These are phyloP conservation scores for Cutaneotrichosporon curvatum DNA, from an alignment of 1,284 basidiomycete species.

Conservation along the genomic window DNA sequence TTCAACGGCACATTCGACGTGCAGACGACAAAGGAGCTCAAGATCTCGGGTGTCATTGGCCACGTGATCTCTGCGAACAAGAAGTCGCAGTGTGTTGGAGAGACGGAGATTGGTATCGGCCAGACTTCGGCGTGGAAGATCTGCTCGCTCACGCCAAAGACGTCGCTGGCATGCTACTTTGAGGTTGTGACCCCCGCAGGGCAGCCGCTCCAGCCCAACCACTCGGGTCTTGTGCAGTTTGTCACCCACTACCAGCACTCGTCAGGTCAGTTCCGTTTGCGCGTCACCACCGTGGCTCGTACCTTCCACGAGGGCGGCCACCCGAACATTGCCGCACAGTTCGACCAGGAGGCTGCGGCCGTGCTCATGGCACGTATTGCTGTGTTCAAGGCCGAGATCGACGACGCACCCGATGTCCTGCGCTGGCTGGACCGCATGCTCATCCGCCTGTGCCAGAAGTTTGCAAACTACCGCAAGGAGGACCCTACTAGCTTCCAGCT, in stretches of 20 bases:
- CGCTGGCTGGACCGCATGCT: slow-evolving; percentile 98
- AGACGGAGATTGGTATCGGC: slow-evolving; percentile 98
- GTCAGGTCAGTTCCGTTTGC: slow-evolving; percentile 85
- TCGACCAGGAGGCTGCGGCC: slow-evolving; percentile 97
- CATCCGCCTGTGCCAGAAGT: slow-evolving; percentile 97
- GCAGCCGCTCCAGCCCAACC: slow-evolving; percentile 82
- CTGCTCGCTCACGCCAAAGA: slow-evolving; percentile 80
- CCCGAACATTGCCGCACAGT: slow-evolving; percentile 83
- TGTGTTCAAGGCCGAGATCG: slow-evolving; percentile 99
- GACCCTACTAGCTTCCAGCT: slow-evolving; percentile 91
- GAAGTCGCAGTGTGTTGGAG: slow-evolving; percentile 93
- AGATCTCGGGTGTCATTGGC: slow-evolving; percentile 95
- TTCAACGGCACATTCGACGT: slow-evolving; percentile 99
- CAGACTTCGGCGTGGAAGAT: slow-evolving; percentile 99
- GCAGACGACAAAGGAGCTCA: slow-evolving; percentile 96
- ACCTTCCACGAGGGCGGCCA: slow-evolving; percentile 97
- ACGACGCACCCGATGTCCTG: slow-evolving; percentile 94
- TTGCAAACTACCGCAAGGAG: slow-evolving; percentile 98
- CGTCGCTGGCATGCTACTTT: slow-evolving; percentile 90
- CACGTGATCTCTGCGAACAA: slow-evolving; percentile 96
- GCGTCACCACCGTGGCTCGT: slow-evolving; percentile 93
- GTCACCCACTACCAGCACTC: slow-evolving; percentile 98
- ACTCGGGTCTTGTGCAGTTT: slow-evolving; percentile 94
- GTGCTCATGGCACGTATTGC: slow-evolving; percentile 98
- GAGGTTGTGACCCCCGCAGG: slow-evolving; percentile 99